phyloP scores from a whole-genome alignment of 1,139 yeast genomes.

The Ogataea hybrid region DNA sequence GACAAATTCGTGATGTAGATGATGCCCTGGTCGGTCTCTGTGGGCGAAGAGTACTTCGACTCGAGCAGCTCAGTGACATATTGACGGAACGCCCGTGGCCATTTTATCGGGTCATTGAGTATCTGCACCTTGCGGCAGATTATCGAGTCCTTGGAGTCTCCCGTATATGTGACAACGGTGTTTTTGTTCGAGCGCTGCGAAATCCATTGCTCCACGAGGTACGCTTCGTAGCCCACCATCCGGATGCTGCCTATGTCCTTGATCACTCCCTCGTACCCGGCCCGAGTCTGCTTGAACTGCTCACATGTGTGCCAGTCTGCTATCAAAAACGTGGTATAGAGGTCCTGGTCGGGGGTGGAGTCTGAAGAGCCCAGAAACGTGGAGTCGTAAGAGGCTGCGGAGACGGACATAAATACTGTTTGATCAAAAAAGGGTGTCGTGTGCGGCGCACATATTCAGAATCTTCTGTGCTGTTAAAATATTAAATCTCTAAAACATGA shows the following conservation, averaged over 20 bases:
- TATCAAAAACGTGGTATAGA: conserved; percentile 15
- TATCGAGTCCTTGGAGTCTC: conserved; percentile 64
- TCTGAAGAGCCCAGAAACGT: not conserved
- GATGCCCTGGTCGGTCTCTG: conserved; percentile 50
- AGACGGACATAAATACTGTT: conserved; percentile 3
- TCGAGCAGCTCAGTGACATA: conserved; percentile 66
- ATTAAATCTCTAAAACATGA: conserved; percentile 7
- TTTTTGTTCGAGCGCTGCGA: conserved; percentile 65
- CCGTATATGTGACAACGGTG: conserved; percentile 79
- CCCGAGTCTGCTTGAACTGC: conserved; percentile 11
- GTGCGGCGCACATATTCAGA: conserved; percentile 9
- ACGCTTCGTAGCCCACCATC: conserved; percentile 76
- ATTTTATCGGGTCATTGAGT: conserved; percentile 52
- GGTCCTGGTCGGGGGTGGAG: conserved; percentile 1
- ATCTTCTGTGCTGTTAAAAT: conserved; percentile 11
- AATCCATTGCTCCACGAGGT: conserved; percentile 94
- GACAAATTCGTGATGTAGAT: conserved; percentile 81
- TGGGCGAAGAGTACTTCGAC: conserved; percentile 57
- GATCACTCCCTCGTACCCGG: conserved; percentile 8
- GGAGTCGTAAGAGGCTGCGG: not conserved
- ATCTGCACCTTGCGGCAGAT: conserved; percentile 58
- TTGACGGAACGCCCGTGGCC: conserved; percentile 58
- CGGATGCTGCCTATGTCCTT: conserved; percentile 37
- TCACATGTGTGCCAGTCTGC: conserved; percentile 17
- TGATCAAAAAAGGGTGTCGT: conserved; percentile 1